phyloP scores from a whole-genome alignment of 78 protist genomes.

The Dictyostelium firmibasis region DNA sequence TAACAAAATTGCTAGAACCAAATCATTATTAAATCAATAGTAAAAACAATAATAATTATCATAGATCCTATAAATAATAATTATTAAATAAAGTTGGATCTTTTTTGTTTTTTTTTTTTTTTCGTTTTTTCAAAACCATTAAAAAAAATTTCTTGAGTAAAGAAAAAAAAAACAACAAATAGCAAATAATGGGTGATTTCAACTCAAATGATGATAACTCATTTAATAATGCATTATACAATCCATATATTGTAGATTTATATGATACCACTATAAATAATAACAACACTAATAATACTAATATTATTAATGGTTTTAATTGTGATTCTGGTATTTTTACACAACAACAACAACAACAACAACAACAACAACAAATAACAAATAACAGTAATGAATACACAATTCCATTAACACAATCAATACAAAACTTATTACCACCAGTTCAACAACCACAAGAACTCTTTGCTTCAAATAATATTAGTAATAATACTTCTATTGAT shows the following conservation, averaged over 20 bases:
- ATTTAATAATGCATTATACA: not conserved
- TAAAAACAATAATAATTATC: too few relatives aligned
- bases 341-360: not conserved
- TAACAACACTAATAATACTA: not conserved
- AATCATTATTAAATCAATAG: too few relatives aligned
- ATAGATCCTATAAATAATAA: too few relatives aligned
- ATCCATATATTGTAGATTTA: not conserved
- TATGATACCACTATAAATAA: not conserved
- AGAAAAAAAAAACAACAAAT: not conserved
- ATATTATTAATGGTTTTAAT: not conserved
- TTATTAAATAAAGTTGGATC: too few relatives aligned
- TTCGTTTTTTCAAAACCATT: not conserved
- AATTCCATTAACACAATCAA: not conserved
- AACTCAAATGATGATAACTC: not conserved
- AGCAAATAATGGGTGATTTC: slow-evolving; percentile 9
- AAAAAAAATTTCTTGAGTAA: not conserved
- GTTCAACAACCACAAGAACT: not conserved
- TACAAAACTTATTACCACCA: not conserved
- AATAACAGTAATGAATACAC: not conserved
- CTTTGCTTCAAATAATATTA: not conserved
- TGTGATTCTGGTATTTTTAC: not conserved
- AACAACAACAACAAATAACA: not conserved
- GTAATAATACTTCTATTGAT: not conserved
- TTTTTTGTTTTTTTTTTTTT: too few relatives aligned
- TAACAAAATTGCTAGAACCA: not conserved